Conservation (phyloP, 106 monocot genomes). For the Dendrobium nobile region DNA sequence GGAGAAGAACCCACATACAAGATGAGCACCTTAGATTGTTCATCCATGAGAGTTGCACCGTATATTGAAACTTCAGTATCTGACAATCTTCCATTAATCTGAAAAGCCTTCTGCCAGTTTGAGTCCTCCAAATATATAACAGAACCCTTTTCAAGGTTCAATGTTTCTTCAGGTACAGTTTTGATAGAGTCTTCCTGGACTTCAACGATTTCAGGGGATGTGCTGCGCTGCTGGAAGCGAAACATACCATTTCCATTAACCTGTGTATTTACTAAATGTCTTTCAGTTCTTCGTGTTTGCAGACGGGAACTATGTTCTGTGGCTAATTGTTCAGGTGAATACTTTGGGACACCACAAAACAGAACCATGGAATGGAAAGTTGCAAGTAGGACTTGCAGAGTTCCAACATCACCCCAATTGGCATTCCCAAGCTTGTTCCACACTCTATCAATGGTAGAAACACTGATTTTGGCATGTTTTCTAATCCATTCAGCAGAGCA, state of each 20-base stretch:
- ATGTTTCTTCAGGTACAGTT: constrained; percentile 33
- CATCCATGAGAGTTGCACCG: constrained; percentile 44
- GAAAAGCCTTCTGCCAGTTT: constrained; percentile 53
- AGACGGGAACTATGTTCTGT: constrained; percentile 53
- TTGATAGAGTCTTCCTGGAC: constrained; percentile 53
- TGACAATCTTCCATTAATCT: constrained; percentile 50
- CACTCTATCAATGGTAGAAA: constrained; percentile 71
- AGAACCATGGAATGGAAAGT: constrained; percentile 71
- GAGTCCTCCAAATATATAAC: constrained; percentile 75
- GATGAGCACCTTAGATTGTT: constrained; percentile 41
- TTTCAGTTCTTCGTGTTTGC: constrained; percentile 67
- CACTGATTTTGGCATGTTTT: constrained; percentile 44
- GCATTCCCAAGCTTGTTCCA: constrained; percentile 96
- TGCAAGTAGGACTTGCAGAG: constrained; percentile 71
- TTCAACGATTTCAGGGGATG: constrained; percentile 91
- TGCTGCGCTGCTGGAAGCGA: constrained; percentile 44
- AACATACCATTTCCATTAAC: constrained; percentile 61
- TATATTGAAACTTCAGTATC: constrained; percentile 65
- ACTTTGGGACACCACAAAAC: constrained; percentile 73
- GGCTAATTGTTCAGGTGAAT: constrained; percentile 65
- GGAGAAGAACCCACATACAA: constrained; percentile 77
- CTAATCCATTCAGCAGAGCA: constrained; percentile 81
- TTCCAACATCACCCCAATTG: constrained; percentile 92
- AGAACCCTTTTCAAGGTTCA: constrained; percentile 73
- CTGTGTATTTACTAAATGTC: constrained; percentile 45